Evolutionary conservation across 768 basidiomycete genomes (phyloP), one percentile per base, ranked within the genome.

Genomic region (Cantharellus anzutake): DNA sequence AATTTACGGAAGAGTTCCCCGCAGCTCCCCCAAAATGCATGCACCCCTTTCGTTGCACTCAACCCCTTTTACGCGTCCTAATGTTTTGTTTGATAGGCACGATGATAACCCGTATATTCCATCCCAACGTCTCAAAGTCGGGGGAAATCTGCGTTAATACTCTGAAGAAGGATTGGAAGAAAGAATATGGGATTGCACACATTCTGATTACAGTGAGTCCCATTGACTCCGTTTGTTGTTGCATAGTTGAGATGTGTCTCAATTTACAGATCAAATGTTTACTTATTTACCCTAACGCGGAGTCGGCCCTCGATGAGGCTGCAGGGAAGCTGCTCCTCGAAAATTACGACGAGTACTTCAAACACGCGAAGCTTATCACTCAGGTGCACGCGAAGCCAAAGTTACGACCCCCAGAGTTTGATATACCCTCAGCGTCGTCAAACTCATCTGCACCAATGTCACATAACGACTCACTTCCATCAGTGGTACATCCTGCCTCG

Each of bases 121-220:
- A 97, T 66, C 93, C 94, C 0, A 98, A 98, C 66, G 90, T 98
- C 44, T 93, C 91, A 0, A 76, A 78, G 41, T 70, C 79, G 0
- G 92, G 92, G 14, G 92, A 96, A 71, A 97, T 97, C 65, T 97
- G 92, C 69, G 92, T 97, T 11, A 94, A 93, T 73, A 97, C 92
- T 4, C 73, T 97, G 35, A 97, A 96, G 77, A 94, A 96, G 70
- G 91, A 94, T 66, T 97, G 93, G 93, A 86, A 91, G 69, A 78
- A 86, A 34, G 79, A 82, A 7, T 93, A 89, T 66, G 93, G 93
- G 56, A 90, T 98, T 39, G 80, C 76, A 11, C 89, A 93, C 69
- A 94, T 94, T 61, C 78, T 94, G 14, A 83, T 90, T 60, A 93
- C 90, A 38, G 83, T 97, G 64, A 11, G 52, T 37, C 35, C 38